Evolutionary conservation across 202 grass and related monocot genomes (phyloP).

Genomic region (Carex sylvatica): DNA sequence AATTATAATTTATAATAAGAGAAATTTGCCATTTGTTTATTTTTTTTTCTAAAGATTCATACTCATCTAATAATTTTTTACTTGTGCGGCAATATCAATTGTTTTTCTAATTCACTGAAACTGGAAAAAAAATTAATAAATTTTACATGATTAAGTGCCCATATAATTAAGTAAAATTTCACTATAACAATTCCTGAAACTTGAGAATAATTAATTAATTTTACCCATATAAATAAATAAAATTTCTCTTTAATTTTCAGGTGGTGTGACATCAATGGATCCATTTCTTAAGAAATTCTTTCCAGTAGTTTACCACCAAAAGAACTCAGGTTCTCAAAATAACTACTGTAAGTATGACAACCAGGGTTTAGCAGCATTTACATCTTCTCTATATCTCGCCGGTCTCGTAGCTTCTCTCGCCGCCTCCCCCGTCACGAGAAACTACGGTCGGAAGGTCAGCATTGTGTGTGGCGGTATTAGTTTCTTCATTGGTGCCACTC

Average conservation of each 20-base stretch:
- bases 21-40: too few relatives aligned
- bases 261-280: slow-evolving; percentile 88
- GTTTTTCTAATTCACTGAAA: too few relatives aligned
- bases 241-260: slow-evolving; percentile 33
- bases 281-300: slow-evolving; percentile 94
- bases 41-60: too few relatives aligned
- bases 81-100: too few relatives aligned
- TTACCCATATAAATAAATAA: background rate
- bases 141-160: too few relatives aligned
- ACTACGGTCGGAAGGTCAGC: slow-evolving; percentile 77
- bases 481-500: slow-evolving; percentile 71
- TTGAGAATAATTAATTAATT: background rate
- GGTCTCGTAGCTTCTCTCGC: slow-evolving; percentile 64
- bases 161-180: too few relatives aligned
- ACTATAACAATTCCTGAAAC: too few relatives aligned
- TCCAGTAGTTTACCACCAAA: slow-evolving; percentile 56
- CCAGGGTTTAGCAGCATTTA: slow-evolving; percentile 75
- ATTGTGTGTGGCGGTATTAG: slow-evolving; percentile 80
- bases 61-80: too few relatives aligned
- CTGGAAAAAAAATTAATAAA: too few relatives aligned
- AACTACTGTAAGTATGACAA: slow-evolving; percentile 99
- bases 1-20: too few relatives aligned
- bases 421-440: slow-evolving; percentile 76
- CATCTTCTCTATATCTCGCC: slow-evolving; percentile 87
- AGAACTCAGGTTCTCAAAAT: slow-evolving; percentile 53